These are phyloP conservation scores for Rhododendron simsii DNA, from an alignment of 148 eudicot species.

Conservation along the genomic window DNA sequence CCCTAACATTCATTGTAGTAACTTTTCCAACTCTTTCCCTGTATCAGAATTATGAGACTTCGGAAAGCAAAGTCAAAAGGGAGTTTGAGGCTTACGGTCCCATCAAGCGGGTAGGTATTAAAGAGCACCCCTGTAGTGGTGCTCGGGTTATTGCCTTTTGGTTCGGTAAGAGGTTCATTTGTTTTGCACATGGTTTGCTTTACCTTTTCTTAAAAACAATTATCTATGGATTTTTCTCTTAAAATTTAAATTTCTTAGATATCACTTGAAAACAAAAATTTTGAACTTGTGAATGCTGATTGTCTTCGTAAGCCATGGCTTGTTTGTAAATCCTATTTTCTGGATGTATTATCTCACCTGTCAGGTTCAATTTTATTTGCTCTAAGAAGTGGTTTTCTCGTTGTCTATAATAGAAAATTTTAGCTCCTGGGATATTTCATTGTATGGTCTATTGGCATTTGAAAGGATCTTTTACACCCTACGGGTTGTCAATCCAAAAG, in stretches of 20 bases:
- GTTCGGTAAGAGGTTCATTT: conserved; percentile 60
- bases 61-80: conserved; percentile 96
- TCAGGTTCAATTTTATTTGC: neutral
- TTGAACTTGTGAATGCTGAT: neutral
- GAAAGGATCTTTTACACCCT: neutral
- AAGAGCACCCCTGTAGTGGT: conserved; percentile 37
- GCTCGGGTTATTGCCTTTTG: conserved; percentile 60
- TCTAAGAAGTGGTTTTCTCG: neutral
- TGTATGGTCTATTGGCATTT: neutral
- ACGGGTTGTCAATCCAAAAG: too few relatives aligned
- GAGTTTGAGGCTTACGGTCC: conserved; percentile 99
- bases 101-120: conserved; percentile 96
- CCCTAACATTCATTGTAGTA: neutral
- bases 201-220: neutral
- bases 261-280: neutral
- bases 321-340: conserved; percentile 1
- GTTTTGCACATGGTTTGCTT: neutral
- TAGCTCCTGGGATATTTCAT: neutral
- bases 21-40: neutral
- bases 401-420: neutral
- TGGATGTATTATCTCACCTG: neutral
- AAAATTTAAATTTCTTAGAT: neutral
- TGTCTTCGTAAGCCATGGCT: neutral
- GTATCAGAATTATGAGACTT: conserved; percentile 84
- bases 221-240: neutral